Evolutionary conservation across 192 early-diverging fungal species (phyloP), one percentile per base, ranked within the genome.

Genomic region (Backusella liffmaniae): DNA sequence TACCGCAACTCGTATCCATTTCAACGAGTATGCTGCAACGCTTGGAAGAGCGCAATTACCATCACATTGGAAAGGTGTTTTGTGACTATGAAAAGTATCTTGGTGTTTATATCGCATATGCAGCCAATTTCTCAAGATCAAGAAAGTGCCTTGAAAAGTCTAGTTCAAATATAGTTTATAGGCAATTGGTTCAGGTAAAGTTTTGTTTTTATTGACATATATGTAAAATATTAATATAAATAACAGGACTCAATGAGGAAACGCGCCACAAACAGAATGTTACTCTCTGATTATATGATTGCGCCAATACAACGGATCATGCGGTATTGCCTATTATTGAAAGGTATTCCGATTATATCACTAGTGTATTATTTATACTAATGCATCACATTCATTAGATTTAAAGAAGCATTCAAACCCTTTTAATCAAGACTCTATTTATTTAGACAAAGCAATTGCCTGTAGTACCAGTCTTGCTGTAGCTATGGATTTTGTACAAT

Each of bases 261-360:
- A 46, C 84, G 83, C 23, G 78, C 85, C 44, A 79, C 80, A 30
- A 85, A 82, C 18, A 84, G 83, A 42, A 80, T 94, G 42, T 85
- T 84, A 37, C 80, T 97, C n/a, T 83, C 85, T 23, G 92, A 92
- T 75, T 82, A 92, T 70, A 83, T 94, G 79, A 92, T 94, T 59
- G 85, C 92, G 81, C 92, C 92, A 3, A 92, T 94, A 32, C 92
- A 94, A 79, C 87, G 92, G 32, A 89, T 94, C 34, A 89, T 91
- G 3, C 87, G 91, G 18, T 94, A 94, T 83, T 88, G 87, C 37
- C 77, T 94, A 53, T 79, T 94, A 41, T 78, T 94, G 32, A 88
- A 84, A 79, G 87, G 84, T 76, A 70, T 32, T 37, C 66, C 16
- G 51, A 70, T 35, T 16, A 30, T 4, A 13, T 18, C 5, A 29